These are phyloP conservation scores for Adansonia rubrostipa DNA, from an alignment of 441 rosid species.

Conservation along the genomic window DNA sequence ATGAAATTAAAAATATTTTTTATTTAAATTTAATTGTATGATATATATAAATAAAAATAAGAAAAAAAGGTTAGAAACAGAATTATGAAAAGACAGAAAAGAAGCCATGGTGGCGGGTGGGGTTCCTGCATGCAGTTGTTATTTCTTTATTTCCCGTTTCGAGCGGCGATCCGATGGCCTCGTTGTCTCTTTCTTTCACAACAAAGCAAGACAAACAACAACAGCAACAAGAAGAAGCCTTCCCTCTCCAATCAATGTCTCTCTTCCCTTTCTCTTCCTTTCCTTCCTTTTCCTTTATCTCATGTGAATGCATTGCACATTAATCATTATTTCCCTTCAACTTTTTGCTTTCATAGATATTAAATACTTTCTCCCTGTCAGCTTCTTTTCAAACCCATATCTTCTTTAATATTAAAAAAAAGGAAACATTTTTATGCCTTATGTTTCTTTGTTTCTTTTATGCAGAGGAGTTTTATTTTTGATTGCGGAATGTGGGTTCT, in stretches of 20 bases:
- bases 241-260: constrained; percentile 25
- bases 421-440: background rate
- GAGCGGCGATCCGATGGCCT: constrained; percentile 67
- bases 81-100: too few relatives aligned
- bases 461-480: background rate
- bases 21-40: too few relatives aligned
- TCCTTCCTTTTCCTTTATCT: constrained; percentile 25
- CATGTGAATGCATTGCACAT: constrained; percentile 3
- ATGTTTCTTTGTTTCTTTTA: background rate
- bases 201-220: constrained; percentile 19
- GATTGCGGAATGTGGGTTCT: background rate
- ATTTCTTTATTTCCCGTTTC: constrained; percentile 31
- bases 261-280: constrained; percentile 10
- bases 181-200: constrained; percentile 44
- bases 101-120: too few relatives aligned
- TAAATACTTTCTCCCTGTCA: constrained; percentile 18
- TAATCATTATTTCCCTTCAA: background rate
- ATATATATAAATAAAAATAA: too few relatives aligned
- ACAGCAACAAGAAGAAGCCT: background rate
- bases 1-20: too few relatives aligned
- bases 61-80: too few relatives aligned
- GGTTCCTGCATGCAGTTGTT: constrained; percentile 51
- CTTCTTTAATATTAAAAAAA: background rate
- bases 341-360: constrained; percentile 21
- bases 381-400: background rate